Conservation (phyloP, 768 basidiomycete species). For the Daedaleopsis sinensis region DNA sequence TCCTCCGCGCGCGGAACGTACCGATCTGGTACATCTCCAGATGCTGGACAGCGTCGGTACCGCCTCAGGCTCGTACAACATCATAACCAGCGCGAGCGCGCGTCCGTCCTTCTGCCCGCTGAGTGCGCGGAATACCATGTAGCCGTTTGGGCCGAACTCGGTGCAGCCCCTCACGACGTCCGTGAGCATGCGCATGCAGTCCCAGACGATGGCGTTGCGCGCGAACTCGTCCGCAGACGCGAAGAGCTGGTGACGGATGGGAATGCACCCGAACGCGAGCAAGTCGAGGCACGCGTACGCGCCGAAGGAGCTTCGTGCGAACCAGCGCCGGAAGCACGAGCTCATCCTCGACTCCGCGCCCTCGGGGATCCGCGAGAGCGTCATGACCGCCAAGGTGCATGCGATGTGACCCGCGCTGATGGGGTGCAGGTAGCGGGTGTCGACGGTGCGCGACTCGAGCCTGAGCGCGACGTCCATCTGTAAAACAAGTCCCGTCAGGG, state of each 20-base stretch:
- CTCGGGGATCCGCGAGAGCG: constrained; percentile 41
- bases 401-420: constrained; percentile 56
- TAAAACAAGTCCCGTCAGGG: too few relatives aligned
- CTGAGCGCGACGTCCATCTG: too few relatives aligned
- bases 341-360: constrained; percentile 43
- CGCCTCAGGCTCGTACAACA: constrained; percentile 36
- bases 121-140: constrained; percentile 61
- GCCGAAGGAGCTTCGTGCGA: constrained; percentile 62
- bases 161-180: constrained; percentile 46
- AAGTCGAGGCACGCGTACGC: constrained; percentile 73
- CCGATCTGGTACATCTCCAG: neutral
- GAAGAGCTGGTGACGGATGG: constrained; percentile 65
- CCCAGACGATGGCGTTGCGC: constrained; percentile 55
- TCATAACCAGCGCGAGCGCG: constrained; percentile 51
- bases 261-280: constrained; percentile 70
- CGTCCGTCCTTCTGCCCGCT: too few relatives aligned
- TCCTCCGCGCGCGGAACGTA: neutral
- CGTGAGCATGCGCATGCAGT: constrained; percentile 50
- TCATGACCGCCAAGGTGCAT: constrained; percentile 48
- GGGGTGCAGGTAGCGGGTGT: constrained; percentile 55
- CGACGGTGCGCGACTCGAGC: too few relatives aligned
- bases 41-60: constrained; percentile 28
- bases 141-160: constrained; percentile 58
- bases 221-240: constrained; percentile 47
- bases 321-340: constrained; percentile 59